phyloP scores from a whole-genome alignment of 768 basidiomycete species.

The Ramaria sp. region DNA sequence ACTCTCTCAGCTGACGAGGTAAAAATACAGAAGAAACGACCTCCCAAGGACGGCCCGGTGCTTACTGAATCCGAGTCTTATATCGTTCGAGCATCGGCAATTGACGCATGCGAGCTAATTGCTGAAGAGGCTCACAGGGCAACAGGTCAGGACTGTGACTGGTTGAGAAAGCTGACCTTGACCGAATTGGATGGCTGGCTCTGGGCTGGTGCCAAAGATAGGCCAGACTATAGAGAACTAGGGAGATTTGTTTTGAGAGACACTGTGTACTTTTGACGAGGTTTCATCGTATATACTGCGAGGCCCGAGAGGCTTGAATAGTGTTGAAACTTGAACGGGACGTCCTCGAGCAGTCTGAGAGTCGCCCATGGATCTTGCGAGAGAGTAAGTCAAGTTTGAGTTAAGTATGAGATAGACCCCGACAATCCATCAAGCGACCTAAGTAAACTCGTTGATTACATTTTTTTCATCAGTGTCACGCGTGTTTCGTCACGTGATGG shows the following conservation, averaged over 20 bases:
- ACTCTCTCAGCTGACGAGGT: conserved; percentile 10
- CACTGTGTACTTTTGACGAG: conserved; percentile 56
- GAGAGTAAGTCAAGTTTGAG: background rate
- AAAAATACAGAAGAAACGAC: conserved; percentile 11
- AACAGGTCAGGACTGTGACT: conserved; percentile 24
- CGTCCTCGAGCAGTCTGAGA: too few relatives aligned
- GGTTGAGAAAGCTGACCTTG: conserved; percentile 47
- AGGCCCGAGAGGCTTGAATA: too few relatives aligned
- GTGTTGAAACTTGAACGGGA: too few relatives aligned
- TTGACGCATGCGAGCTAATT: conserved; percentile 69
- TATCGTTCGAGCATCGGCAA: conserved; percentile 65
- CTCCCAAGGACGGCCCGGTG: conserved; percentile 38
- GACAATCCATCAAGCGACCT: too few relatives aligned
- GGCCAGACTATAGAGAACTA: conserved; percentile 56
- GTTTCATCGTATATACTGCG: too few relatives aligned
- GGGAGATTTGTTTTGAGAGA: conserved; percentile 55
- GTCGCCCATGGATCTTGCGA: background rate
- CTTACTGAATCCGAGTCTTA: conserved; percentile 55
- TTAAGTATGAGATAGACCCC: too few relatives aligned
- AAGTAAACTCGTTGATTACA: too few relatives aligned
- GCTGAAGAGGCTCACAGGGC: conserved; percentile 36
- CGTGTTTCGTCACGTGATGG: background rate
- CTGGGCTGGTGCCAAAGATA: conserved; percentile 76
- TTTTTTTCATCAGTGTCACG: too few relatives aligned
- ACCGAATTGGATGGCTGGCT: conserved; percentile 68